These are phyloP conservation scores for Aspergillus texensis DNA, from an alignment of 2,329 filamentous ascomycete species.

Conservation along the genomic window DNA sequence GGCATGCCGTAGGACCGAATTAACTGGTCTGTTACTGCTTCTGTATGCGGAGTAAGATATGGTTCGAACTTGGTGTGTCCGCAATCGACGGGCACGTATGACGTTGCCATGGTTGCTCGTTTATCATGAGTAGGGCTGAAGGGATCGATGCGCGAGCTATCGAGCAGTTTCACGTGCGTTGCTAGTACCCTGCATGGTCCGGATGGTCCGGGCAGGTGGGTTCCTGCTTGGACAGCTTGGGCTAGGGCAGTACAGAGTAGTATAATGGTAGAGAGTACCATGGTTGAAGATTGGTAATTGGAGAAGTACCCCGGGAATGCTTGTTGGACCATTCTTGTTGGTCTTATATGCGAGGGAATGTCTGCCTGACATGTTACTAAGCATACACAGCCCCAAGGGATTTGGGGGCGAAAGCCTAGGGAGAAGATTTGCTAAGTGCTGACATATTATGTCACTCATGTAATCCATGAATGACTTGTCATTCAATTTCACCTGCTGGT, in stretches of 20 bases:
- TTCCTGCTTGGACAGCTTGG: not conserved
- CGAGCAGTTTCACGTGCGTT: not conserved
- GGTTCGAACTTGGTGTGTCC: not conserved
- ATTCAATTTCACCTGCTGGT: too few relatives aligned
- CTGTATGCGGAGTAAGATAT: not conserved
- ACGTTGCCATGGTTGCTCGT: not conserved
- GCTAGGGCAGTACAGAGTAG: not conserved
- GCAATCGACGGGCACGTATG: not conserved
- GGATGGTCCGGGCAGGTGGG: not conserved
- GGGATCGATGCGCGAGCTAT: not conserved
- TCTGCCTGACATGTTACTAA: too few relatives aligned
- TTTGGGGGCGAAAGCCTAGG: too few relatives aligned
- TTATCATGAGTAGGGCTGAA: not conserved
- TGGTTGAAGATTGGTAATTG: not conserved
- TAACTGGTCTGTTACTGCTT: not conserved
- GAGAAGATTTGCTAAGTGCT: too few relatives aligned
- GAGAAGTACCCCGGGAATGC: too few relatives aligned
- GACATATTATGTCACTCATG: too few relatives aligned
- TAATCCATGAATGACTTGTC: too few relatives aligned
- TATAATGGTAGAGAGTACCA: not conserved
- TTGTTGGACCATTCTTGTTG: too few relatives aligned
- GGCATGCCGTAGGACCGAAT: not conserved
- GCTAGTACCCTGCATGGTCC: not conserved
- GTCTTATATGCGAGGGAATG: too few relatives aligned
- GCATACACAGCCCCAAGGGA: too few relatives aligned